Base-by-base conservation (phyloP, 1,284 basidiomycete species). In the Neolentinus lepideus region DNA sequence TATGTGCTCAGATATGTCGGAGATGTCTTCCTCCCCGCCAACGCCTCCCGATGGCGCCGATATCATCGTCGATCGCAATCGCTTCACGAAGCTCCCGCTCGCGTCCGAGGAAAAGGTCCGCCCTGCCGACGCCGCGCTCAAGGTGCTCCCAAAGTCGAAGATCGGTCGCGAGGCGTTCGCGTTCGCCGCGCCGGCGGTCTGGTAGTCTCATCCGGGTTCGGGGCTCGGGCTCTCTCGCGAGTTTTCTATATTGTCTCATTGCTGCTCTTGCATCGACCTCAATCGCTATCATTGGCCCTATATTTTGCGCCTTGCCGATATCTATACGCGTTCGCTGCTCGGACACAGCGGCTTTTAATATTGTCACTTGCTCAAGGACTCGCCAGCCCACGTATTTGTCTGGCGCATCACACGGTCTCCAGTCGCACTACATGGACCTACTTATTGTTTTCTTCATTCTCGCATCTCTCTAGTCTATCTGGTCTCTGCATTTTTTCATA, bases 21-120 rank as follows among this genome's bases (percentile, higher is more conserved):
- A 80, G 1, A 79, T 81, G 1, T 80, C 79, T 0, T 77, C 79
- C 0, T 79, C 81, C 12, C 81, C 81, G 0, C 72, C 75, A 8
- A 83, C 82, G 1, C 81, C 81, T 0, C 67, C 72, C 1, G 74
- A 77, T 14, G 70, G 71, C 59, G 78, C 77, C 54, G 75, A 80
- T 54, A 65, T 69, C 46, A 69, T 66, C 1, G 74, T 75, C 1
- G 75, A 76, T 4, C 24, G 27, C 47, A 64, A 78, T 83, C 25
- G 73, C 73, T 0, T 71, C 72, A 0, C 67, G 70, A 1, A 73
- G 74, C 16, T 71, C 71, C 46, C 66, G 45, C 67, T 69, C 12
- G 58, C 62, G 22, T 63, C 75, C 57, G 31, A 67, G 52, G 62
- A 61, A 48, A 59, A 58, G 51, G 55, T 43, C 29, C 55, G 46